These are phyloP conservation scores for Cercospora citrullina DNA, from an alignment of 2,329 filamentous ascomycete genomes.

Conservation along the genomic window DNA sequence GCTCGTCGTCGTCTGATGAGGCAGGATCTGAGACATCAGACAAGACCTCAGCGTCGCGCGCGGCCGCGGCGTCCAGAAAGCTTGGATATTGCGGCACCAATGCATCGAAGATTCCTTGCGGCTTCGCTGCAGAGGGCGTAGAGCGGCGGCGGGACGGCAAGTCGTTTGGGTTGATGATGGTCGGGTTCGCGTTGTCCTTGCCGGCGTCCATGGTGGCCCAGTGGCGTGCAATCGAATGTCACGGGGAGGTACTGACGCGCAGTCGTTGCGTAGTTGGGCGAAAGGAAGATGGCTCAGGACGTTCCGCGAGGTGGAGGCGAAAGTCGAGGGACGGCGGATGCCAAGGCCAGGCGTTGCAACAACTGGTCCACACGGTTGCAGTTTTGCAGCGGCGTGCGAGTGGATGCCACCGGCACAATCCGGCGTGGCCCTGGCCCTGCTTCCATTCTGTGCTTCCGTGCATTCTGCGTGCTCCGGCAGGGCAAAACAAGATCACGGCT, in stretches of 20 bases:
- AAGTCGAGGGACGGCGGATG: background rate
- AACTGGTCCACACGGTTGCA: background rate
- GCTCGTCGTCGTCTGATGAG: constrained; percentile 55
- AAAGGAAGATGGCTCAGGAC: background rate
- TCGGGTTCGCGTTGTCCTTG: constrained; percentile 82
- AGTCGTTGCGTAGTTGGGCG: background rate
- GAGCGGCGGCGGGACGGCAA: constrained; percentile 72
- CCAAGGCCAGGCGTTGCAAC: background rate
- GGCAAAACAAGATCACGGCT: background rate
- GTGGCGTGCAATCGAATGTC: constrained; percentile 4
- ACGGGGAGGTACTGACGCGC: constrained; percentile 4
- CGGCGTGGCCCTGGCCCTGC: too few species aligned
- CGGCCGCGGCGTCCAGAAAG: constrained; percentile 39
- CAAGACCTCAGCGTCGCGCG: constrained; percentile 35
- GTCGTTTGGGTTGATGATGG: constrained; percentile 83
- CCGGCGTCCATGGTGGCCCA: constrained; percentile 44
- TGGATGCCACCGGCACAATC: background rate
- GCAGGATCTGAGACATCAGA: constrained; percentile 47
- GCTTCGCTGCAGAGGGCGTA: constrained; percentile 46
- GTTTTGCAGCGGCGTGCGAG: background rate
- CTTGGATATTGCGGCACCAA: constrained; percentile 53
- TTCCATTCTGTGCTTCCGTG: too few species aligned
- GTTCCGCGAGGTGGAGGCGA: background rate
- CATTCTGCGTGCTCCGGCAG: too few species aligned
- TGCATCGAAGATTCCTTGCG: constrained; percentile 55